These are phyloP conservation scores for Laburnicola sp. DNA, from an alignment of 2,329 filamentous ascomycete species.

Conservation along the genomic window DNA sequence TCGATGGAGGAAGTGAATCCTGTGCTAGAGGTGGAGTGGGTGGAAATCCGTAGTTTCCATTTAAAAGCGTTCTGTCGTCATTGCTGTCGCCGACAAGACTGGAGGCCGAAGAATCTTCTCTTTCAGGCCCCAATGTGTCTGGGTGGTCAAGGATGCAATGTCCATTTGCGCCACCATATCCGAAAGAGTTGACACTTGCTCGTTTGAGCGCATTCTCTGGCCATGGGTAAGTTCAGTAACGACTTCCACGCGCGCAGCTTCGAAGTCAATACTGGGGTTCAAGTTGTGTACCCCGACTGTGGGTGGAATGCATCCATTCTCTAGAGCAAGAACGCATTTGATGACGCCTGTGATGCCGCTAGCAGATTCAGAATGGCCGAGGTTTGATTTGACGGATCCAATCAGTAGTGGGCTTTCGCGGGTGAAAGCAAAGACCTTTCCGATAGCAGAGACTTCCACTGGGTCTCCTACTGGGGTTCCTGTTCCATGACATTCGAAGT, in stretches of 20 bases:
- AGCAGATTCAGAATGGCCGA: slow-evolving; percentile 38
- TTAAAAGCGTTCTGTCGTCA: too few relatives aligned
- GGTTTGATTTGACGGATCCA: slow-evolving; percentile 35
- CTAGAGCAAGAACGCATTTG: slow-evolving; percentile 34
- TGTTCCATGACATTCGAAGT: slow-evolving; percentile 32
- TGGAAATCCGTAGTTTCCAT: too few relatives aligned
- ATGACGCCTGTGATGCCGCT: slow-evolving; percentile 32
- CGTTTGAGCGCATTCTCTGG: not conserved
- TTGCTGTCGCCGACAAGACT: too few relatives aligned
- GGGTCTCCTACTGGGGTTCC: slow-evolving; percentile 37
- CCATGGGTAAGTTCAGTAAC: slow-evolving; percentile 19
- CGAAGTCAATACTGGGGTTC: slow-evolving; percentile 22
- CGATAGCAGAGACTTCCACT: slow-evolving; percentile 23
- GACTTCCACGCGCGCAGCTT: slow-evolving; percentile 12
- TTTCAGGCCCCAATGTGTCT: not conserved
- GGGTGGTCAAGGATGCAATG: slow-evolving; percentile 7
- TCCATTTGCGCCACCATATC: not conserved
- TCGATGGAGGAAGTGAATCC: too few relatives aligned
- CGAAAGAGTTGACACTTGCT: slow-evolving; percentile 1
- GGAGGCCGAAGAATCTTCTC: too few relatives aligned
- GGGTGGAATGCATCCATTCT: slow-evolving; percentile 30
- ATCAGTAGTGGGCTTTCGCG: slow-evolving; percentile 18
- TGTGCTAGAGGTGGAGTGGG: too few relatives aligned
- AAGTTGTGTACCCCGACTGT: slow-evolving; percentile 20
- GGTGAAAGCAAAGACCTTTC: slow-evolving; percentile 14